Evolutionary conservation across 495 filamentous ascomycete species (phyloP).

Genomic region (Lepraria neglecta): DNA sequence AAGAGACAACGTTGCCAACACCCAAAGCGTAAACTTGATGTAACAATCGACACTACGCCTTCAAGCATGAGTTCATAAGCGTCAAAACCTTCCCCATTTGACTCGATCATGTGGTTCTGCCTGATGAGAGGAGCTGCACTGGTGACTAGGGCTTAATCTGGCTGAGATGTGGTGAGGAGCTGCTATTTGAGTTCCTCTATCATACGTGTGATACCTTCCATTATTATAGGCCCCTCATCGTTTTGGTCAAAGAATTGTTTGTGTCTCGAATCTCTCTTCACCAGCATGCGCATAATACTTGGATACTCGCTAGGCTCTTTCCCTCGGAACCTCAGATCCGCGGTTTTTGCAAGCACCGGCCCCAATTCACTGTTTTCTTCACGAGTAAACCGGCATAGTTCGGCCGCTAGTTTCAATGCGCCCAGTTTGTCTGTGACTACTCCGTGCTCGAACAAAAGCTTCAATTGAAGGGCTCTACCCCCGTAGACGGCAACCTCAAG

Average conservation of each 20-base stretch:
- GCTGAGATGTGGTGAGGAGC: too few species aligned
- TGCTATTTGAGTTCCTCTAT: background rate
- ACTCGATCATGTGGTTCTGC: too few species aligned
- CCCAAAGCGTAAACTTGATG: too few species aligned
- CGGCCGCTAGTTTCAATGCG: background rate
- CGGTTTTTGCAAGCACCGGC: background rate
- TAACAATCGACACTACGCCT: too few species aligned
- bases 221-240: background rate
- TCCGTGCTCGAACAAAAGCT: background rate
- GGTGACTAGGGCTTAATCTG: too few species aligned
- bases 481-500: constrained; percentile 4
- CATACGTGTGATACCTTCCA: constrained; percentile 2
- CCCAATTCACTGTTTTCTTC: background rate
- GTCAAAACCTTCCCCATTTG: too few species aligned
- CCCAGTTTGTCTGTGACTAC: background rate
- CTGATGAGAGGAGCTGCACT: too few species aligned
- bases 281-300: constrained; percentile 10
- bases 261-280: constrained; percentile 11
- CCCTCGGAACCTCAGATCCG: too few species aligned
- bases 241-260: background rate
- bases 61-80: too few species aligned
- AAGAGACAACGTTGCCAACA: too few species aligned
- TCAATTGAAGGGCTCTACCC: background rate
- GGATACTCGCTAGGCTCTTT: background rate
- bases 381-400: too few species aligned